Base-by-base conservation (phyloP, 495 filamentous ascomycete species). In the Xeromyces bisporus region DNA sequence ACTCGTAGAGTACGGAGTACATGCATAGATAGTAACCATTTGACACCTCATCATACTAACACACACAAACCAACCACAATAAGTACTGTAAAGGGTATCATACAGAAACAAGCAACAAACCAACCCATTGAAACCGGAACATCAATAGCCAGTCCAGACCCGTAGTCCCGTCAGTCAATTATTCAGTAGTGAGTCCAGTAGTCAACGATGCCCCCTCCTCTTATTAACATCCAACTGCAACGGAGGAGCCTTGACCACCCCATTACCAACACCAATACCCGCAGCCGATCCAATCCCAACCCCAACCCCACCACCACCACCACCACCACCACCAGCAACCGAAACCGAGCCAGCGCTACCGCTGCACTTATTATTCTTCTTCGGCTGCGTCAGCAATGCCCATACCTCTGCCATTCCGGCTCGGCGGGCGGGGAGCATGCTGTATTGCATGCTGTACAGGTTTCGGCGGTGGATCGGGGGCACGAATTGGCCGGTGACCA, bases 391-490 rank as follows among this genome's bases (percentile, higher is more conserved):
- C 35, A 93, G 53, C 29, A 75, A 67, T 17, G 68, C 55, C 91
- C 91, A 99, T 38, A 94, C 73, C 47, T 94, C 85, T 37, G 64
- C 51, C 29, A 94, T 75, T 1, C 80, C 71, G 0, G 80, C 81
- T 4, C 89, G 62, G 24, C 63, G 72, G 7, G 80, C 75, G 3
- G 89, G 89, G 18, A 99, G 63, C 91, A 96, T 96, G 58, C 80
- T 89, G 55, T 99, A 99, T 55, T 99, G 89, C 43, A 99, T 73
- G 35, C 81, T 86, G 55, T 99, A 99, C 26, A 99, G 62, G 46
- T 84, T 92, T 46, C 85, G 84, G 6, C 89, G 68, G 49, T 93
- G 84, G 20, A 99, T 87, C 0, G 91, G 87, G 3, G 82, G 82
- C 15, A 78, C 81, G 38, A 93, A 93, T 29, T 75, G 78, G 36